A percentile compares a stretch with the other conserved stretches of the same genome.
phyloP scores from a whole-genome alignment of 2,329 filamentous ascomycete species.

The Claviceps monticola region DNA sequence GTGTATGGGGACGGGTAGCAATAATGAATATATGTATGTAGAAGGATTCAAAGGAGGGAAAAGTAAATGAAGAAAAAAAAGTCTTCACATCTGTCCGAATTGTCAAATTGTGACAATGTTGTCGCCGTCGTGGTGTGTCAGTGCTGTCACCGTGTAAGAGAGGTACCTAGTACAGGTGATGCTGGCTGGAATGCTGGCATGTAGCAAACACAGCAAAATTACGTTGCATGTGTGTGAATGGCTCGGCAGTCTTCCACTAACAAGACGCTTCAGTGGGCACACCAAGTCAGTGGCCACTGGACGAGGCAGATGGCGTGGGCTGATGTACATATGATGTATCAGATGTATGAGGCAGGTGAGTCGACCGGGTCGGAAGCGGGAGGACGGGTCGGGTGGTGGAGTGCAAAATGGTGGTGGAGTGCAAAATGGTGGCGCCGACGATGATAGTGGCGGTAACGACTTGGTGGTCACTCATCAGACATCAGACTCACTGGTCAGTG shows the following conservation, averaged over 20 bases:
- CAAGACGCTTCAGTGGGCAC: background rate
- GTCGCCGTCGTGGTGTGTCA: background rate
- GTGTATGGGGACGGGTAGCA: background rate
- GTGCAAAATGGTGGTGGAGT: too few relatives aligned
- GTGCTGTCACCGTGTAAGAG: background rate
- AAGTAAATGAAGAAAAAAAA: too few relatives aligned
- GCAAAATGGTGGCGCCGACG: too few relatives aligned
- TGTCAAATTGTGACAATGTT: background rate
- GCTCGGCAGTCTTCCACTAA: background rate
- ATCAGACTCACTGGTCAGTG: too few relatives aligned
- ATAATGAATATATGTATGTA: too few relatives aligned
- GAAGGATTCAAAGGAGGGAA: too few relatives aligned
- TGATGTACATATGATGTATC: background rate
- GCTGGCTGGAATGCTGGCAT: background rate
- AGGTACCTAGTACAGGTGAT: background rate
- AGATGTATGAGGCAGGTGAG: background rate
- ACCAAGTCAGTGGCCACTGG: background rate
- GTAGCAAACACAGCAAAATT: too few relatives aligned
- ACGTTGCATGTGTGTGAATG: too few relatives aligned
- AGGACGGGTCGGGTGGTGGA: too few relatives aligned
- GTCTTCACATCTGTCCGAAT: background rate
- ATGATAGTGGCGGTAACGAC: too few relatives aligned
- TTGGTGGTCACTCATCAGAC: too few relatives aligned
- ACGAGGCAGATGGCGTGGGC: slow-evolving; percentile 2
- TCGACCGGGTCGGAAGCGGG: background rate